Evolutionary conservation across 805 yeast species (phyloP), one percentile per base, ranked within the genome.

Genomic region (Saccharomycopsis guyanensis): DNA sequence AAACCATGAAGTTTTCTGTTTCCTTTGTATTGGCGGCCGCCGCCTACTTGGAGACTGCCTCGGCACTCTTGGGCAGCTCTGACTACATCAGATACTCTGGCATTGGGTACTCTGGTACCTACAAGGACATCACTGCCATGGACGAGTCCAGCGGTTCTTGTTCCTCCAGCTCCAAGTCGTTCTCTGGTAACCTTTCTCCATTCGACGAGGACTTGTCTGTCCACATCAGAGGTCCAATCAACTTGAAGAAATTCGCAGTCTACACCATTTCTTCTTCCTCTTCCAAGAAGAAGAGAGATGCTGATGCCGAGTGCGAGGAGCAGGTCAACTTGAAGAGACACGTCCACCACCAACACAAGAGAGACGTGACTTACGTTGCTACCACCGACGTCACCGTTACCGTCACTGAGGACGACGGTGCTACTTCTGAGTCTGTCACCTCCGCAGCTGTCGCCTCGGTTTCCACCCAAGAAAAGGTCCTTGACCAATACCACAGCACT

Each of bases 171-270:
- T 47, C 78, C 19, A 55, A 58, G 34, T 59, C 80, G 6, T 83
- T 87, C 71, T 70, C 80, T 13, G 96, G 96, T 46, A 58, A 76
- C 49, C 65, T 86, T 64, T 66, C 89, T 46, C 96, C 96, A 34
- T 71, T 87, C 53, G 82, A 86, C 64, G 93, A 86, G 70, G 95
- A 87, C 65, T 68, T 87, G 52, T 80, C 94, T 31, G 80, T 87
- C 50, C 95, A 87, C 65, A 83, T 86, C 72, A 82, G 96, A 72
- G 96, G 96, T 57, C 96, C 96, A 32, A 60, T 87, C 56, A 73
- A 76, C 61, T 76, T 87, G 61, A 68, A 71, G 59, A 86, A 86
- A 68, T 87, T 93, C 61, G 97, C 89, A 65, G 96, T 86, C 46
- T 93, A 89, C 73, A 80, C 81, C 59, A 89, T 86, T 53, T 60